Conservation (phyloP, 2,329 filamentous ascomycete species). For the Beauveria caledonica region DNA sequence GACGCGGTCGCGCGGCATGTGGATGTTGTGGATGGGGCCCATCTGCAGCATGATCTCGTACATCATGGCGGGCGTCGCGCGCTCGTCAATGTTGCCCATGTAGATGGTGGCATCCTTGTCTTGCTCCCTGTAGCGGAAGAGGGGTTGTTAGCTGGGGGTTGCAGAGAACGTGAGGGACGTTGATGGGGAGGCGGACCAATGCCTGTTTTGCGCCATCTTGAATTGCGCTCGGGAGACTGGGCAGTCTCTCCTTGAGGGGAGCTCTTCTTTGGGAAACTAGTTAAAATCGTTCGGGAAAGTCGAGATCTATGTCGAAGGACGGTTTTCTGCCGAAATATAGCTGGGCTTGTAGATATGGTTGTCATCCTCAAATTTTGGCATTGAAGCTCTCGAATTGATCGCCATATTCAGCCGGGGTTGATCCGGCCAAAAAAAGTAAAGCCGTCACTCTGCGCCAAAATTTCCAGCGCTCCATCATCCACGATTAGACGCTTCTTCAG, state of each 20-base stretch:
- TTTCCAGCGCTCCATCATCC: neutral
- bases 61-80: constrained; percentile 79
- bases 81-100: constrained; percentile 96
- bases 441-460: constrained; percentile 7
- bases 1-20: constrained; percentile 95
- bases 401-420: constrained; percentile 5
- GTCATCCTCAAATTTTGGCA: constrained; percentile 6
- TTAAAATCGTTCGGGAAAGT: too few relatives aligned
- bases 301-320: neutral
- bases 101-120: constrained; percentile 98
- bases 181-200: constrained; percentile 51
- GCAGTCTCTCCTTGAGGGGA: neutral
- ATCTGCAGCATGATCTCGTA: constrained; percentile 99
- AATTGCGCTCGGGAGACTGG: constrained; percentile 10
- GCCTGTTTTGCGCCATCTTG: constrained; percentile 60
- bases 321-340: neutral
- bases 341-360: neutral
- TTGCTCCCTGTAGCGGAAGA: constrained; percentile 64
- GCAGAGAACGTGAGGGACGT: neutral
- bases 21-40: constrained; percentile 94
- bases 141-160: neutral
- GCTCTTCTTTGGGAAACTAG: constrained; percentile 8
- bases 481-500: neutral
- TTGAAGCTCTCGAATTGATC: neutral
- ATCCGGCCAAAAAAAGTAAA: constrained; percentile 5